These are phyloP conservation scores for Cladophialophora psammophila DNA, from an alignment of 2,329 filamentous ascomycete genomes.

Conservation along the genomic window DNA sequence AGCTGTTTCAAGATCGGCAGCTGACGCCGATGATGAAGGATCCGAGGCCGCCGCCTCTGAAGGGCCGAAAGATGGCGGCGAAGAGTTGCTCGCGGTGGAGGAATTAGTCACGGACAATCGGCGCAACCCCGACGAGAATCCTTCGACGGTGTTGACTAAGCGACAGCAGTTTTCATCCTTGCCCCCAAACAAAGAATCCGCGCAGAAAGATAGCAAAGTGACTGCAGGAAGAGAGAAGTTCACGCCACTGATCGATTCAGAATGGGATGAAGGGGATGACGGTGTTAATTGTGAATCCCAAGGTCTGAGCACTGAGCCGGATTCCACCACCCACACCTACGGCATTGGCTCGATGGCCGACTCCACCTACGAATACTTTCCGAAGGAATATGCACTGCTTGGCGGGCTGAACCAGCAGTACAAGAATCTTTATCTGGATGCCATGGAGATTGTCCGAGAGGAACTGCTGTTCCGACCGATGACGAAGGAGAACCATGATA, in stretches of 20 bases:
- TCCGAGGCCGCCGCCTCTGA: not conserved
- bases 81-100: not conserved
- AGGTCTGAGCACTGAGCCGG: conserved; percentile 49
- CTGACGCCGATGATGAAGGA: not conserved
- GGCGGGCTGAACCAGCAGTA: conserved; percentile 54
- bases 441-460: conserved; percentile 50
- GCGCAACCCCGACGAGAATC: not conserved
- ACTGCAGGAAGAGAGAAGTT: conserved; percentile 11
- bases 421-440: conserved; percentile 52
- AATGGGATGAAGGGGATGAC: conserved; percentile 23
- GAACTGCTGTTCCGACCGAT: conserved; percentile 56
- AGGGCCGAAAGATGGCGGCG: not conserved
- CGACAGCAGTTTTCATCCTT: conserved; percentile 27
- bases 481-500: conserved; percentile 48
- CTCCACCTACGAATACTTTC: conserved; percentile 60
- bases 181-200: conserved; percentile 26
- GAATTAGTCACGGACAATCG: not conserved
- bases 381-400: conserved; percentile 57
- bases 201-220: conserved; percentile 21
- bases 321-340: conserved; percentile 48
- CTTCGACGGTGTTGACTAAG: conserved; percentile 10
- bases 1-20: conserved; percentile 39
- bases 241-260: not conserved
- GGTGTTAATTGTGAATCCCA: conserved; percentile 49
- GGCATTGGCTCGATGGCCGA: conserved; percentile 55